phyloP scores from a whole-genome alignment of 2,329 filamentous ascomycete genomes.

The Simplicillium sp. region DNA sequence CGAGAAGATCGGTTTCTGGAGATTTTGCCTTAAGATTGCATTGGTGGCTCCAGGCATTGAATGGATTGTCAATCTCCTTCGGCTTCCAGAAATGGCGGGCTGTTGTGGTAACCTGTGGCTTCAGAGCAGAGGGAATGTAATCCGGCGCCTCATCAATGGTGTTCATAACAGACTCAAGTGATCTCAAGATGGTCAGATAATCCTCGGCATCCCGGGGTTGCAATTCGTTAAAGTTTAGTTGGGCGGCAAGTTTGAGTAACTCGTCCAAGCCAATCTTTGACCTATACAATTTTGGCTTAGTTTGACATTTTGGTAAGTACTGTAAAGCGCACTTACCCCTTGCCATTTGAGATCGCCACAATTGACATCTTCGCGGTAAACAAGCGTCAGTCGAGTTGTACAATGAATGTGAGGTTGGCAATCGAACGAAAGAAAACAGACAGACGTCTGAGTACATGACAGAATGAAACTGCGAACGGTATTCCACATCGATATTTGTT shows the following conservation, averaged over 20 bases:
- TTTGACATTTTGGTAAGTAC: neutral
- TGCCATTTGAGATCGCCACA: conserved; percentile 8
- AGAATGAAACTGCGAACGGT: no score
- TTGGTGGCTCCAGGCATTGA: conserved; percentile 24
- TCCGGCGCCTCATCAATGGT: conserved; percentile 15
- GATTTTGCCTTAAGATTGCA: conserved; percentile 13
- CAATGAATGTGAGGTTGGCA: no score
- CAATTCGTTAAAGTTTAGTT: conserved; percentile 9
- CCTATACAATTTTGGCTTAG: no score
- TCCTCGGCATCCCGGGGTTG: conserved; percentile 14
- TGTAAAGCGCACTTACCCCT: conserved; percentile 1
- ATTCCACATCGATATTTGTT: no score
- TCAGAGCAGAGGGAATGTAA: conserved; percentile 15
- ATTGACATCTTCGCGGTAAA: conserved; percentile 10
- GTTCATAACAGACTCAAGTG: conserved; percentile 16
- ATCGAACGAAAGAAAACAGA: no score
- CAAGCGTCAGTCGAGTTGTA: no score
- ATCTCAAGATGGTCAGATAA: conserved; percentile 16
- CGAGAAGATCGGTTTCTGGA: conserved; percentile 6
- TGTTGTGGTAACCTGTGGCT: conserved; percentile 6
- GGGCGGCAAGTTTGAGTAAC: conserved; percentile 10
- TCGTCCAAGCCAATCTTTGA: conserved; percentile 8
- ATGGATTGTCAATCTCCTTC: conserved; percentile 14
- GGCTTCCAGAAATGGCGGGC: conserved; percentile 14
- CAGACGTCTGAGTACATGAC: no score